Conservation (phyloP, 805 yeast genomes). For the Lipomyces japonicus region DNA sequence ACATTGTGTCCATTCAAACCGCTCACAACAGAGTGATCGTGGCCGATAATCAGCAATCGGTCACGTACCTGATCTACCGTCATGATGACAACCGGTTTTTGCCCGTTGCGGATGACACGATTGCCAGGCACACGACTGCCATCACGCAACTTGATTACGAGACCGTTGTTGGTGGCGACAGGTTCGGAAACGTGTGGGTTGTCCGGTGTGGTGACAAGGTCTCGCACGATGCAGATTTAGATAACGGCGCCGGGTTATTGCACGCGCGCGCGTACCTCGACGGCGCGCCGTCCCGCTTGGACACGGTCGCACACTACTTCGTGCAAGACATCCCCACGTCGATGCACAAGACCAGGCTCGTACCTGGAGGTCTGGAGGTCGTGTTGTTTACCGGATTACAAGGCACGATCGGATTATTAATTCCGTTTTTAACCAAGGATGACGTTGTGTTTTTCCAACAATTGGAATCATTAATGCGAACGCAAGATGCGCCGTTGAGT, state of each 20-base stretch:
- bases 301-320: conserved; percentile 53
- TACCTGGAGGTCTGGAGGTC: conserved; percentile 61
- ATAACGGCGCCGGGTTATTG: conserved; percentile 43
- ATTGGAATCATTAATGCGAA: conserved; percentile 46
- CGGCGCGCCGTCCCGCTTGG: conserved; percentile 55
- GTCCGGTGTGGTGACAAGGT: conserved; percentile 55
- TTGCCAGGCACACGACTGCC: conserved; percentile 63
- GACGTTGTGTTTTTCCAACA: conserved; percentile 59
- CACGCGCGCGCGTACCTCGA: conserved; percentile 41
- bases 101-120: conserved; percentile 65
- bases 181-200: conserved; percentile 74
- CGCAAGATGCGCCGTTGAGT: conserved; percentile 40
- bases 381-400: conserved; percentile 71
- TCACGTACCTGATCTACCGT: conserved; percentile 55
- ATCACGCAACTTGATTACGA: conserved; percentile 62
- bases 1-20: conserved; percentile 53
- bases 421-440: conserved; percentile 59
- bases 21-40: conserved; percentile 59
- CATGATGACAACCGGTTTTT: conserved; percentile 44
- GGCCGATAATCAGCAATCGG: conserved; percentile 69
- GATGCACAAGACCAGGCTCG: conserved; percentile 52
- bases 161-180: conserved; percentile 81
- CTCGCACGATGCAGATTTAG: conserved; percentile 50
- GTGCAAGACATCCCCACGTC: conserved; percentile 68
- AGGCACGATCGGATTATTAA: conserved; percentile 73